phyloP scores from a whole-genome alignment of 768 basidiomycete genomes.

The Tylopilus rubrobrunneus region DNA sequence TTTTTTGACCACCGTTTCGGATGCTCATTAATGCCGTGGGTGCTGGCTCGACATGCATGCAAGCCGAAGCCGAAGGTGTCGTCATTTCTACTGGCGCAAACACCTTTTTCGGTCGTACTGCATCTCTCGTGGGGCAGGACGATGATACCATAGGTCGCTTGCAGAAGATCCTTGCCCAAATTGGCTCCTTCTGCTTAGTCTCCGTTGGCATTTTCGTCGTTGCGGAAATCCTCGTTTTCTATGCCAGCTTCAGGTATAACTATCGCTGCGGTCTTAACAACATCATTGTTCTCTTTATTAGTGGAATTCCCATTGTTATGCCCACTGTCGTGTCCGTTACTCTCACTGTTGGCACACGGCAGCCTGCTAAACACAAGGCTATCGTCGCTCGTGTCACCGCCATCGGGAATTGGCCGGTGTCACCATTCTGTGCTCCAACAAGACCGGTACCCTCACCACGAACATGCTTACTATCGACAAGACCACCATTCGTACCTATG shows the following conservation, averaged over 20 bases:
- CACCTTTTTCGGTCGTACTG: conserved; percentile 98
- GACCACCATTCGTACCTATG: conserved; percentile 87
- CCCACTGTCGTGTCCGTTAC: conserved; percentile 98
- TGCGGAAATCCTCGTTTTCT: conserved; percentile 91
- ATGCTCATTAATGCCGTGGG: background rate
- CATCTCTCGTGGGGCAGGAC: conserved; percentile 94
- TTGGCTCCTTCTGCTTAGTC: conserved; percentile 95
- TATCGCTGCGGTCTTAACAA: conserved; percentile 96
- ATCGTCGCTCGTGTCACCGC: conserved; percentile 99
- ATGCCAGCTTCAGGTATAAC: conserved; percentile 83
- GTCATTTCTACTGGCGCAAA: conserved; percentile 98
- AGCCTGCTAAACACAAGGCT: conserved; percentile 98
- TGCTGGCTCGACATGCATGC: conserved; percentile 96
- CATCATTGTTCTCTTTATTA: conserved; percentile 97
- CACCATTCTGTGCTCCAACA: conserved; percentile 98
- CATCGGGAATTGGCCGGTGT: conserved; percentile 96
- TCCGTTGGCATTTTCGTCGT: conserved; percentile 95
- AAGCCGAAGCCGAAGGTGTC: conserved; percentile 98
- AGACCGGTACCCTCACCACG: conserved; percentile 97
- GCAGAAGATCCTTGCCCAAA: conserved; percentile 97
- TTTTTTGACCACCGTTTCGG: background rate
- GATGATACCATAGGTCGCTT: conserved; percentile 97
- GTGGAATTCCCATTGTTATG: conserved; percentile 99
- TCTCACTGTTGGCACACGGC: conserved; percentile 97
- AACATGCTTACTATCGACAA: conserved; percentile 99